Conservation (phyloP, 129 eudicot genomes). For the Kitagawia praeruptora region DNA sequence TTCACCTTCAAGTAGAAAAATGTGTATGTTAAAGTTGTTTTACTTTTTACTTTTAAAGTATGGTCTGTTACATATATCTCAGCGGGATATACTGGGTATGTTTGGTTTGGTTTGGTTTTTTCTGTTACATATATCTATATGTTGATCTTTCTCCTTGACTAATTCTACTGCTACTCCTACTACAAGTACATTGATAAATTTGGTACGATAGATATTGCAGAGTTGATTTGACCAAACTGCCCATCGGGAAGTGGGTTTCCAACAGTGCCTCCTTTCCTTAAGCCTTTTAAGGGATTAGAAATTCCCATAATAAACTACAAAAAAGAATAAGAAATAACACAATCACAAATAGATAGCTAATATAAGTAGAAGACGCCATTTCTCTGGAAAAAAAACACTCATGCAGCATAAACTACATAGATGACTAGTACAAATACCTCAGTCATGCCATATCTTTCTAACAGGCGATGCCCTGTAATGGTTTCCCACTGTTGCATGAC, state of each 20-base stretch:
- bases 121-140: too few species aligned
- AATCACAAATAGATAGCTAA: constrained; percentile 2
- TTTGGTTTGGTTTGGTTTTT: too few species aligned
- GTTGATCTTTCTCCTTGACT: not conserved
- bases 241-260: constrained; percentile 94
- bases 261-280: constrained; percentile 87
- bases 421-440: constrained; percentile 46
- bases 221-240: constrained; percentile 34
- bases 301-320: constrained; percentile 90
- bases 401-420: constrained; percentile 1
- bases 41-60: not conserved
- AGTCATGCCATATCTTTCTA: constrained; percentile 97
- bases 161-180: not conserved
- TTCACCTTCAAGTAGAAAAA: not conserved
- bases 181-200: not conserved
- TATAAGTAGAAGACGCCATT: not conserved
- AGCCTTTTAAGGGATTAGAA: constrained; percentile 82
- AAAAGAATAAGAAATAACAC: not conserved
- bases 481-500: constrained; percentile 95
- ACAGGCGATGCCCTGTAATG: constrained; percentile 75
- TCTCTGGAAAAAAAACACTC: not conserved
- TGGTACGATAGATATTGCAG: not conserved
- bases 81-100: too few species aligned
- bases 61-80: not conserved
- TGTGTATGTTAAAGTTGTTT: not conserved